phyloP scores from a whole-genome alignment of 73 alveolate genomes.

The Paramecium sexaurelia region DNA sequence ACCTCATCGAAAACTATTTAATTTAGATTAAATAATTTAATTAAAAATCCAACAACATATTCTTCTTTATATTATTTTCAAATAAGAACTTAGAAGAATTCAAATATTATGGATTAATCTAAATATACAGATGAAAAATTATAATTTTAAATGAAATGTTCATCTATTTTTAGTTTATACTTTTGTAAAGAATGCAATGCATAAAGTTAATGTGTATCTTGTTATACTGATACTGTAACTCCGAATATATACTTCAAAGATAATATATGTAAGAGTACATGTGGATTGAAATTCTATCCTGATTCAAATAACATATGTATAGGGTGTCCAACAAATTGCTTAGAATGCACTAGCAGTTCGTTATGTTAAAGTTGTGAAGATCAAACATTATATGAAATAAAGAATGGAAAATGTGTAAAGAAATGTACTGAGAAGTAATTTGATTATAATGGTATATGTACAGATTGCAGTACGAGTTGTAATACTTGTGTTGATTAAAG shows the following conservation, averaged over 20 bases:
- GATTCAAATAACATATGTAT: neutral
- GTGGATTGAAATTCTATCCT: neutral
- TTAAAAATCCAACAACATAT: neutral
- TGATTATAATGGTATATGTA: slow-evolving; percentile 13
- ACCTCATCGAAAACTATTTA: neutral
- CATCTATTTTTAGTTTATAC: neutral
- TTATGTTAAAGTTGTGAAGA: neutral
- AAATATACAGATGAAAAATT: neutral
- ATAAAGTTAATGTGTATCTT: neutral
- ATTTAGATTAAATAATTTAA: neutral
- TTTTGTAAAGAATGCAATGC: neutral
- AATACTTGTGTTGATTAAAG: neutral
- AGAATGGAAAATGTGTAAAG: neutral
- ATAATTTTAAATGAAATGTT: neutral
- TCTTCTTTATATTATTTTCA: neutral
- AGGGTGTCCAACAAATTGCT: neutral
- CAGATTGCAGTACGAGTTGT: neutral
- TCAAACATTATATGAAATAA: neutral
- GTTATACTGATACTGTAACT: neutral
- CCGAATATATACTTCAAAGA: neutral
- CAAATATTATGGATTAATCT: neutral
- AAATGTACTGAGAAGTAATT: neutral
- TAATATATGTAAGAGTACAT: neutral
- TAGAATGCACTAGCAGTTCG: neutral
- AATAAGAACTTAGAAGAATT: neutral